Conservation (phyloP, 108 stramenopile genomes). For the Discostella stelligeroides region DNA sequence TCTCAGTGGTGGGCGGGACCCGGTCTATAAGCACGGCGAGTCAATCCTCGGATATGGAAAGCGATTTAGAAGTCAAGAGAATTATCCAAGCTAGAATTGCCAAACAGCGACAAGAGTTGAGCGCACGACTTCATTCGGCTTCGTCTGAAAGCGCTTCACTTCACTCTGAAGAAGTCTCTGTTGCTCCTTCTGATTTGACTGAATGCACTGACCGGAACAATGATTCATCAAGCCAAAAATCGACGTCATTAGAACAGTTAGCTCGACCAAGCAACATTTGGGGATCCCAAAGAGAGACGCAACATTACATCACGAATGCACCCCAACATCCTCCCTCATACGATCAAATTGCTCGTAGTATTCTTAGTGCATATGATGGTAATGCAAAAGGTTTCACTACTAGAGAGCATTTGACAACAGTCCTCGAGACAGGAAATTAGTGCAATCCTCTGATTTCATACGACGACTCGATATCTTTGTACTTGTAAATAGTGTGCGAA, state of each 20-base stretch:
- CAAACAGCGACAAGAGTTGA: constrained; percentile 21
- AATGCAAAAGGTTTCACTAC: too few species aligned
- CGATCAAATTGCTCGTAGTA: constrained; percentile 22
- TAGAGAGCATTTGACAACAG: too few species aligned
- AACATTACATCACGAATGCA: background rate
- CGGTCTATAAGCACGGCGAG: background rate
- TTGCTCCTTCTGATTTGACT: constrained; percentile 32
- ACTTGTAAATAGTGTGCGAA: too few species aligned
- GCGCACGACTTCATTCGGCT: constrained; percentile 9
- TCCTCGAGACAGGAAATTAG: too few species aligned
- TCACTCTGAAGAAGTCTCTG: constrained; percentile 4
- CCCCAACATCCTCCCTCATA: constrained; percentile 33
- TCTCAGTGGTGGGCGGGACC: background rate
- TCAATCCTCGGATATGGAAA: too few species aligned
- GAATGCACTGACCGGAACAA: constrained; percentile 22
- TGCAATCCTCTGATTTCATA: too few species aligned
- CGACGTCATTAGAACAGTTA: background rate
- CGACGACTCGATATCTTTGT: too few species aligned
- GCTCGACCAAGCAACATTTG: background rate
- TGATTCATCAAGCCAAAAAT: background rate
- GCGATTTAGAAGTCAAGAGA: constrained; percentile 14
- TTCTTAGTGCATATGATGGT: constrained; percentile 11
- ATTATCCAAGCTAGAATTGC: constrained; percentile 29
- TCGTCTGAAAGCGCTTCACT: constrained; percentile 1
- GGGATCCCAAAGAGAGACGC: too few species aligned